Percentiles rank a stretch among this genome's conserved stretches.
Conservation (phyloP, 768 basidiomycete genomes). For the Mycena vulgaris region DNA sequence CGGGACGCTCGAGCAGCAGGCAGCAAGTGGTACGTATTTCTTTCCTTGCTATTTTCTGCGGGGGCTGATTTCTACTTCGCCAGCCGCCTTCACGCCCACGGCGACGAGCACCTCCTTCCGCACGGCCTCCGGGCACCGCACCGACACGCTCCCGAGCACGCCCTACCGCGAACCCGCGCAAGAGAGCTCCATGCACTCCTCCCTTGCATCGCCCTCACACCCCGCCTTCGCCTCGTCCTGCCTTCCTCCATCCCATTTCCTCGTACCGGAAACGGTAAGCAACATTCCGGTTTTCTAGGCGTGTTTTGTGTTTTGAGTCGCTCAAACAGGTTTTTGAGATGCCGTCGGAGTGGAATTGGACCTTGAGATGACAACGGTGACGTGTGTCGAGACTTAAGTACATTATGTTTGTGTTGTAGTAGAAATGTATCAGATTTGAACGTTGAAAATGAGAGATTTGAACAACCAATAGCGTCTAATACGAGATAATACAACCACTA, state of each 20-base stretch:
- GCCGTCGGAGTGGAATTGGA: no score
- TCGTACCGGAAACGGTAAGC: no score
- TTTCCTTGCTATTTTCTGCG: background rate
- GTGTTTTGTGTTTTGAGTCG: no score
- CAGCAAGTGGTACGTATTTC: slow-evolving; percentile 5
- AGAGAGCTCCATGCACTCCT: slow-evolving; percentile 27
- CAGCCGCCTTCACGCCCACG: background rate
- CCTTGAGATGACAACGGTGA: no score
- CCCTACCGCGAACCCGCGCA: slow-evolving; percentile 26
- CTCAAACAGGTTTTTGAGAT: no score
- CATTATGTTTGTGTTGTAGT: no score
- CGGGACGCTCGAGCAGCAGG: slow-evolving; percentile 70
- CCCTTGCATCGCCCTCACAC: background rate
- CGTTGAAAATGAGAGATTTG: no score
- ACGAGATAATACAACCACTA: no score
- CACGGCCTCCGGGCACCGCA: slow-evolving; percentile 38
- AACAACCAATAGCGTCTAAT: no score
- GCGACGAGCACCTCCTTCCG: background rate
- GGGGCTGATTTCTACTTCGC: background rate
- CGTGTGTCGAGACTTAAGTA: no score
- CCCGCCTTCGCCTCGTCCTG: slow-evolving; percentile 17
- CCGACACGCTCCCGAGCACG: slow-evolving; percentile 48
- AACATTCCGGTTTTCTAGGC: no score
- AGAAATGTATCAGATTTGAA: no score
- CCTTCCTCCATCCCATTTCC: slow-evolving; percentile 13